Evolutionary conservation across 129 eudicot species (phyloP), one percentile per base, ranked within the genome.

Genomic region (Chrysanthemum seticuspe): DNA sequence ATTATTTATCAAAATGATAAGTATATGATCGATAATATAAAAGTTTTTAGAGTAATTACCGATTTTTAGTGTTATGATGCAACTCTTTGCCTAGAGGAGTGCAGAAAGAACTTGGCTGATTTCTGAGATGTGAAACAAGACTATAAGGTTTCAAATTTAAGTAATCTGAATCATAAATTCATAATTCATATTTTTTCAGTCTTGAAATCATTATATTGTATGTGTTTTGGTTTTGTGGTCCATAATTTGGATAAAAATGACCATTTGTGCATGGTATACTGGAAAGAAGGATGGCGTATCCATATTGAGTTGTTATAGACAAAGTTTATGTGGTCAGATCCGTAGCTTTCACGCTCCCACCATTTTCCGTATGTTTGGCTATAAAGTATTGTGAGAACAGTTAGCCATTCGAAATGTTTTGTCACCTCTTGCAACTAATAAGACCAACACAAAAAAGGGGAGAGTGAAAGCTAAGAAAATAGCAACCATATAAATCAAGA

Each of bases 301-400:
- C 67, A 76, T 56, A 45, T 67, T 59, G 69, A 50, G 60, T 76
- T 68, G 69, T 29, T 58, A 59, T 16, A 27, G 15, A 45, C 68
- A 49, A 50, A 2, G 62, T 58, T 27, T 47, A 25, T 76, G 52
- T 73, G 61, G 77, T 62, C 62, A 6, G 31, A 4, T 34, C 49
- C 14, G 13, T 48, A 31, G 69, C 69, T 73, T 61, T 72, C 59
- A 13, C 13, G 13, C 45, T 60, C 47, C 45, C 4, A 62, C 67
- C 7, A 15, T 59, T 57, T 54, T 7, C 3, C 15, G 45, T 40
- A 56, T 72, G 67, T 72, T 72, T 72, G 53, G 65, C 13, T 10
- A 27, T 25, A 5, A 40, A 6, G 11, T 23, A 50, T 69, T 13
- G 25, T 23, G 14, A 56, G 31, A 55, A 67, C 48, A 15, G 80